Conservation (phyloP, 2,329 filamentous ascomycete species). For the Colletotrichum echinochloae region DNA sequence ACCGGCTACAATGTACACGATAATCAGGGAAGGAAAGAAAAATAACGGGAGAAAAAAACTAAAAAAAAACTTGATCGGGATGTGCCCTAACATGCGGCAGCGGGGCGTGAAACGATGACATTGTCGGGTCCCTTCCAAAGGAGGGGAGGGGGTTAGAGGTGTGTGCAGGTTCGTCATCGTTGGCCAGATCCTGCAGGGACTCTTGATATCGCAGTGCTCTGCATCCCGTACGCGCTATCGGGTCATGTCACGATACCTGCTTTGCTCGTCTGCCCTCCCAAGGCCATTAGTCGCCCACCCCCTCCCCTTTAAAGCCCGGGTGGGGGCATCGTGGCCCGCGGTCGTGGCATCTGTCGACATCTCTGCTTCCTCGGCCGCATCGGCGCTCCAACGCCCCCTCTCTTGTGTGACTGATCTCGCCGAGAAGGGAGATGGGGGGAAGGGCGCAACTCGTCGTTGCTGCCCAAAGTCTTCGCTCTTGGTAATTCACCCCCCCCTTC, state of each 20-base stretch:
- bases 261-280: background rate
- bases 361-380: background rate
- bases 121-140: background rate
- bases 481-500: background rate
- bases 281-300: slow-evolving; percentile 4
- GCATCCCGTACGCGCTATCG: background rate
- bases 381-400: background rate
- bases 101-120: background rate
- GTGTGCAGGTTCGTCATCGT: background rate
- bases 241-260: slow-evolving; percentile 1
- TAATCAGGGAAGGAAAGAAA: background rate
- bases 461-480: slow-evolving; percentile 24
- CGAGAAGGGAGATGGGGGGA: background rate
- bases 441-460: slow-evolving; percentile 8
- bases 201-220: background rate
- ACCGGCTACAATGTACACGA: background rate
- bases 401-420: slow-evolving; percentile 1
- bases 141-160: too few species aligned
- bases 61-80: background rate
- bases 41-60: background rate
- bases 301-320: slow-evolving; percentile 12
- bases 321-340: background rate
- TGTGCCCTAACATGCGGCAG: slow-evolving; percentile 13
- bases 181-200: slow-evolving; percentile 15
- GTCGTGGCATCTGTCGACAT: slow-evolving; percentile 6